Base-by-base conservation (phyloP, 2,329 filamentous ascomycete genomes). In the Penicillium expansum region DNA sequence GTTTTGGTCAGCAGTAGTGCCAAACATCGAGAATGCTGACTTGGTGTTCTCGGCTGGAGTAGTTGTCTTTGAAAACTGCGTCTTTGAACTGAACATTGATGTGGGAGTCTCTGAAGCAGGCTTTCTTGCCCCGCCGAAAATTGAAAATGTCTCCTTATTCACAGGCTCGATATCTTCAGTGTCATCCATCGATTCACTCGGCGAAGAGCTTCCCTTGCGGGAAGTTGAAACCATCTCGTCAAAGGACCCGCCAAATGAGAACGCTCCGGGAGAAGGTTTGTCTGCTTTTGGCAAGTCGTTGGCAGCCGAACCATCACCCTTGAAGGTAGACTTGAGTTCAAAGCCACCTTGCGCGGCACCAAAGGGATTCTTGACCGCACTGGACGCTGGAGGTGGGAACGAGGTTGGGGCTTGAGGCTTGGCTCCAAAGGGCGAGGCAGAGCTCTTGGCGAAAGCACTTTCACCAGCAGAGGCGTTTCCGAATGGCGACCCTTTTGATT, bases 261-360 rank as follows among this genome's bases (percentile, higher is more conserved):
- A 76, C 7, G 74, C 54, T 1, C 67, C 62, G 16, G 64, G 61
- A 48, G 68, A 67, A 53, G 69, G 52, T 53, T 74, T 71, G 3
- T 74, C 70, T 20, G 75, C 66, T 45, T 76, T 77, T n/a, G 71
- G 67, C 4, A 62, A 65, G 65, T 79, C 77, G 56, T 73, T 72
- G 27, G 63, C 69, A 53, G 75, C 71, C 14, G 70, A 72, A 9
- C 69, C 72, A 56, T 80, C 78, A 4, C 67, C 68, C 62, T 78
- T 78, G 59, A 80, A 79, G 11, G 73, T 72, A 24, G 79, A 77
- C 2, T 74, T 75, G 22, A 80, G 62, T 8, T 67, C 69, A 61
- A 81, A 81, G n/a, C 67, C 67, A 56, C 65, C 57, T 14, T 63
- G 49, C 8, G 65, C 61, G 27, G 66, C 41, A 5, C 70, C 71